phyloP scores from a whole-genome alignment of 129 eudicot genomes.

The Pittosporum tobira region DNA sequence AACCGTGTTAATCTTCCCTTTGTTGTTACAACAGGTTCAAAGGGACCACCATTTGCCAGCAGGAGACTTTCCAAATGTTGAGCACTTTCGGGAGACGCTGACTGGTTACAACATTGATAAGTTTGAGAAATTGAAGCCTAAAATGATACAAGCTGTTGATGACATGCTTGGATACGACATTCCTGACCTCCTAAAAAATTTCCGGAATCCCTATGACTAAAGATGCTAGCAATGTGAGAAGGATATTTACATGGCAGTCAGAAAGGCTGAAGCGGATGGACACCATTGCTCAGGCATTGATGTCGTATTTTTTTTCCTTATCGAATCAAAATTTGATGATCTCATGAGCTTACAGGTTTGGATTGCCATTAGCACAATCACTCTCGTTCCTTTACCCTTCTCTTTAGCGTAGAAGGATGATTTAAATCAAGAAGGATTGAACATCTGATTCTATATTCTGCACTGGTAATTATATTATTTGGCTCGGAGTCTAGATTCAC shows the following conservation, averaged over 20 bases:
- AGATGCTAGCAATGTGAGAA: background rate
- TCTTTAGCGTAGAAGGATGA: background rate
- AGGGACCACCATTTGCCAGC: slow-evolving; percentile 73
- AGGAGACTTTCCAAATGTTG: slow-evolving; percentile 85
- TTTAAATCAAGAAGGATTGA: background rate
- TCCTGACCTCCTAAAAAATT: slow-evolving; percentile 74
- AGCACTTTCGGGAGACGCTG: slow-evolving; percentile 51
- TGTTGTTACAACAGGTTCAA: slow-evolving; percentile 42
- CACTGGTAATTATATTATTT: no score
- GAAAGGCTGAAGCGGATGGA: background rate
- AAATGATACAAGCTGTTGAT: slow-evolving; percentile 73
- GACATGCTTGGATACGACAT: slow-evolving; percentile 93
- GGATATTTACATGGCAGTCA: background rate
- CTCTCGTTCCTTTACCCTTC: background rate
- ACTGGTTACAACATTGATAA: slow-evolving; percentile 74
- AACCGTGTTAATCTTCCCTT: background rate
- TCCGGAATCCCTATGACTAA: slow-evolving; percentile 78
- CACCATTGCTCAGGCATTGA: no score
- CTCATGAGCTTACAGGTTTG: background rate
- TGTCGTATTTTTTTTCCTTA: no score
- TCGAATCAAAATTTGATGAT: background rate
- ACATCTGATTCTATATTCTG: background rate
- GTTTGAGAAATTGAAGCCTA: slow-evolving; percentile 72
- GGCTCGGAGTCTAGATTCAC: no score
- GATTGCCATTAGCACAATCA: background rate